Base-by-base conservation (phyloP, 2,329 filamentous ascomycete genomes). In the Paecilomyces niveus region DNA sequence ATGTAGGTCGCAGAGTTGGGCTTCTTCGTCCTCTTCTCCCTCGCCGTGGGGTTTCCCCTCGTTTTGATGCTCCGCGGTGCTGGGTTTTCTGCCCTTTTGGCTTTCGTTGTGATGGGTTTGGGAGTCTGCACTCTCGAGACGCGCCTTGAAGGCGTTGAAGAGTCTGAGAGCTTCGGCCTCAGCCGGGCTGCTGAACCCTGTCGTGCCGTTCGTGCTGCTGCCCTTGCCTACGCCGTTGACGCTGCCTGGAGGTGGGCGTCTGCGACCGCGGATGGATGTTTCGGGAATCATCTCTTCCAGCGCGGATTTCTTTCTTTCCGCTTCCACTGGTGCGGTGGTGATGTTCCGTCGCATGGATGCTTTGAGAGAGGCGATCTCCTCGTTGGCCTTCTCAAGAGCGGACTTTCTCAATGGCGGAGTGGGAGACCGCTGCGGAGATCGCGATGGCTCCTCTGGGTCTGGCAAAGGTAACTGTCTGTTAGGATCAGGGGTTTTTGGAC, bases 1-100 rank as follows among this genome's bases (percentile, higher is more conserved):
- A 72, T 99, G 94, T 35, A 99, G 77, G 72, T 97, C 94, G 70
- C 94, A 99, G 3, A 95, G 80, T 54, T 82, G 82, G 2, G 85
- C 87, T 70, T 95, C 90, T 45, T 89, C 87, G 18, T 82, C 81
- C 7, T 73, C 67, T 8, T 55, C 64, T 9, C 67, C 62, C 10
- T 54, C 59, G 26, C 55, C 35, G 21, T 58, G 45, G 49, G 54
- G 63, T 54, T 60, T 60, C 18, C 67, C 59, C 22, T 11, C 63
- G 53, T 31, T 54, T 29, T 57, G 57, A 50, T 18, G 49, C 26
- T 49, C 9, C 33, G 50, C 3, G 26, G 29, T 29, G 56, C 55
- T 32, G 58, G 53, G 24, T 63, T 54, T 55, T 64, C 58, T 15
- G 22, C 54, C 55, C 61, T 57, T 9, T 62, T 50, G 51, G 50